Conservation (phyloP, 805 yeast genomes). For the Lipomyces spencermartinsiae region DNA sequence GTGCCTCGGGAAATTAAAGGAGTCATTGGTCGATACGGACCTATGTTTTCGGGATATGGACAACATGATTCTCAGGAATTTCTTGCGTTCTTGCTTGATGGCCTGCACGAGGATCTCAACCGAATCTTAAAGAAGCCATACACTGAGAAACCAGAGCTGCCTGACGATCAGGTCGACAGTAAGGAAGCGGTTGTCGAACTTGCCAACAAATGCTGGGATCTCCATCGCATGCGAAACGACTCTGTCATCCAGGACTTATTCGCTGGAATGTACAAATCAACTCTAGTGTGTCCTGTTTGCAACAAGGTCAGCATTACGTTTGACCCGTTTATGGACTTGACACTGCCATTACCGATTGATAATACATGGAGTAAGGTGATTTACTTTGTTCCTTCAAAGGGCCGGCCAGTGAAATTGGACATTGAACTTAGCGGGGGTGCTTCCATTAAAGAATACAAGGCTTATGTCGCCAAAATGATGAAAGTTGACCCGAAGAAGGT, state of each 20-base stretch:
- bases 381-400: constrained; percentile 64
- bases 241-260: constrained; percentile 85
- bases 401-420: constrained; percentile 60
- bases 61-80: constrained; percentile 97
- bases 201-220: constrained; percentile 80
- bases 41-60: constrained; percentile 76
- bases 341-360: constrained; percentile 83
- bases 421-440: constrained; percentile 75
- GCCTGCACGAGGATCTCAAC: constrained; percentile 90
- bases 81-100: constrained; percentile 83
- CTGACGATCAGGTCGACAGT: constrained; percentile 65
- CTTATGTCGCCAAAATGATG: constrained; percentile 60
- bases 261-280: constrained; percentile 89
- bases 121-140: constrained; percentile 82
- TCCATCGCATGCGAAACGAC: constrained; percentile 80
- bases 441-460: constrained; percentile 66
- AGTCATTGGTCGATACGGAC: constrained; percentile 77
- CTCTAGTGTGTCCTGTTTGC: constrained; percentile 87
- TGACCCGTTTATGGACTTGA: constrained; percentile 90
- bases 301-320: constrained; percentile 80
- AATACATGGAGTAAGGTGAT: constrained; percentile 74
- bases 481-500: constrained; percentile 46
- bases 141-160: constrained; percentile 81
- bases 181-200: constrained; percentile 57
- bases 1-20: constrained; percentile 81